Evolutionary conservation across 1,284 basidiomycete species (phyloP).

Genomic region (Moniliella sp.): DNA sequence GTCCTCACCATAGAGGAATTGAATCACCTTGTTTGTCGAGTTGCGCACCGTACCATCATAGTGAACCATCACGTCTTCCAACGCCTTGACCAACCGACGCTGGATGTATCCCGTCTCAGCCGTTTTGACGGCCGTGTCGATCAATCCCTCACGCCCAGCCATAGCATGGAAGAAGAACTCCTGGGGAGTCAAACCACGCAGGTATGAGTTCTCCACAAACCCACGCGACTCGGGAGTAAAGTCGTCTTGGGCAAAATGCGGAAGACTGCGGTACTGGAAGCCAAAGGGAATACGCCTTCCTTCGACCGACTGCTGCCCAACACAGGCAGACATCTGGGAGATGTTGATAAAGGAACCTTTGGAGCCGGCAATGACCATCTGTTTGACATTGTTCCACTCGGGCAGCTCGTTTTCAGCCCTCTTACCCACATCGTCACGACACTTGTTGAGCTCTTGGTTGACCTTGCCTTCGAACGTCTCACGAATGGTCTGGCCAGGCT

Average conservation of each 20-base stretch:
- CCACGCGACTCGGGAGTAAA: constrained; percentile 95
- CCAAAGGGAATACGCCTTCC: constrained; percentile 95
- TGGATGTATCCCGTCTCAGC: constrained; percentile 99
- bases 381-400: constrained; percentile 98
- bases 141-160: constrained; percentile 95
- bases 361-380: constrained; percentile 97
- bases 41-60: constrained; percentile 97
- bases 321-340: constrained; percentile 98
- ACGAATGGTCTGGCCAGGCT: constrained; percentile 86
- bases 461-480: constrained; percentile 90
- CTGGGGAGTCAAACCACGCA: constrained; percentile 84
- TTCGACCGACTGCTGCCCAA: constrained; percentile 93
- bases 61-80: constrained; percentile 89
- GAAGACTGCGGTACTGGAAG: constrained; percentile 82
- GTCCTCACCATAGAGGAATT: constrained; percentile 94
- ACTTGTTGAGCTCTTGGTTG: constrained; percentile 74
- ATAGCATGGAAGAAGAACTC: constrained; percentile 99
- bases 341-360: constrained; percentile 90
- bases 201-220: constrained; percentile 98
- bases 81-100: constrained; percentile 83
- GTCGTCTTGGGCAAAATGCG: constrained; percentile 96
- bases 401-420: constrained; percentile 86
- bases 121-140: constrained; percentile 98
- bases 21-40: constrained; percentile 51
- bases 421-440: constrained; percentile 83